A percentile compares a stretch with the other conserved stretches of the same genome.
Conservation (phyloP, 2,329 filamentous ascomycete species). For the Verticillium longisporum region DNA sequence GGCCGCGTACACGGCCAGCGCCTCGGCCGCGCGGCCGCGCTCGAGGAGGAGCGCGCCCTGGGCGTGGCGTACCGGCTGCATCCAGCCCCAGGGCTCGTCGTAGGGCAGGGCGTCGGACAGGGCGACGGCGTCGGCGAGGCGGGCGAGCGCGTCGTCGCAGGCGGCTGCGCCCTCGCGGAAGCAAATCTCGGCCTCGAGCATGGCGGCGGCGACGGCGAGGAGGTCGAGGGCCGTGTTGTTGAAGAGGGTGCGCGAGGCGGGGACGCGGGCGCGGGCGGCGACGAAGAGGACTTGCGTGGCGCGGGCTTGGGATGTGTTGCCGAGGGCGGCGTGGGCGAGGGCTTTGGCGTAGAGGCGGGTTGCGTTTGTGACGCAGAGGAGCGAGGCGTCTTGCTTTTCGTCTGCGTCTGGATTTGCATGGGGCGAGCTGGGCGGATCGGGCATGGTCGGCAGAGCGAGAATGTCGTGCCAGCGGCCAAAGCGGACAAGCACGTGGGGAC, state of each 20-base stretch:
- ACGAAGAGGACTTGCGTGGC: conserved; percentile 43
- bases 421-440: conserved; percentile 17
- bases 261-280: conserved; percentile 44
- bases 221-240: conserved; percentile 61
- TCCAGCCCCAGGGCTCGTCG: conserved; percentile 74
- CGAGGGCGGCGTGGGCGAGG: conserved; percentile 56
- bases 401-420: background rate
- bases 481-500: conserved; percentile 62
- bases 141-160: conserved; percentile 56
- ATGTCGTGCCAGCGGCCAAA: conserved; percentile 69
- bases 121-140: conserved; percentile 49
- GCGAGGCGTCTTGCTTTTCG: conserved; percentile 13
- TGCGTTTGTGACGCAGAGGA: conserved; percentile 66
- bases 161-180: conserved; percentile 21
- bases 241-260: conserved; percentile 56
- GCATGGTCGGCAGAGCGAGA: conserved; percentile 42
- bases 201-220: conserved; percentile 53
- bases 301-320: conserved; percentile 47
- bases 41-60: conserved; percentile 64
- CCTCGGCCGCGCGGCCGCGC: conserved; percentile 51
- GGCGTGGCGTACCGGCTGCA: conserved; percentile 67
- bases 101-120: conserved; percentile 60
- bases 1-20: conserved; percentile 49
- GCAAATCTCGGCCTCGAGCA: conserved; percentile 64
- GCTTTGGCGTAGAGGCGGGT: conserved; percentile 63